phyloP scores from a whole-genome alignment of 1,284 basidiomycete genomes.

The Microbotryomycetes sp. region DNA sequence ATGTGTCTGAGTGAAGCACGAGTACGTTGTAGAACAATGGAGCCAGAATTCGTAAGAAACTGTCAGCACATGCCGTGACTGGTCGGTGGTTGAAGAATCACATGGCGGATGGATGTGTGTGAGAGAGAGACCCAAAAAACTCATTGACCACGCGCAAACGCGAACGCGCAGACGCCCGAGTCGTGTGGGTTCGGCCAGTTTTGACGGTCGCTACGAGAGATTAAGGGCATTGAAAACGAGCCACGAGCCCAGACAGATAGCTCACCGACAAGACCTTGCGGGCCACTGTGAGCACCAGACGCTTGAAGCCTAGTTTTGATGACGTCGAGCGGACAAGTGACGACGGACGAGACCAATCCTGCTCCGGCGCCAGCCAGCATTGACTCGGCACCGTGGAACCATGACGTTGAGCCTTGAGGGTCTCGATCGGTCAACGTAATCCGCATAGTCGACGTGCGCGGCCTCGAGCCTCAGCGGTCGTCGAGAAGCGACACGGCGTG shows the following conservation, averaged over 20 bases:
- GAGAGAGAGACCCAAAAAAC: constrained; percentile 29
- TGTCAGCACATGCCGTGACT: too few relatives aligned
- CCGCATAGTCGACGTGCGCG: too few relatives aligned
- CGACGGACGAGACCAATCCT: constrained; percentile 84
- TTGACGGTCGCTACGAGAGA: neutral
- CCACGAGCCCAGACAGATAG: constrained; percentile 16
- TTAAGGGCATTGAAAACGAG: neutral
- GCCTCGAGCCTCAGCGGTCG: too few relatives aligned
- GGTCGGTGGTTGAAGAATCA: too few relatives aligned
- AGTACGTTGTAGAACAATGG: neutral
- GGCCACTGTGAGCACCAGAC: constrained; percentile 46
- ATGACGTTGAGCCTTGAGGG: constrained; percentile 7
- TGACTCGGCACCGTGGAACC: constrained; percentile 39
- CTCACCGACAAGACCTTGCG: constrained; percentile 63
- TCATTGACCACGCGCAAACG: constrained; percentile 9
- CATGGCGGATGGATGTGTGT: constrained; percentile 34
- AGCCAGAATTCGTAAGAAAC: neutral
- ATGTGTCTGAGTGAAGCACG: constrained; percentile 51
- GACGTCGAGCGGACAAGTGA: constrained; percentile 95
- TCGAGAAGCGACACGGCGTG: too few relatives aligned
- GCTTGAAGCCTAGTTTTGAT: constrained; percentile 96
- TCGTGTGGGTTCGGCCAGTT: too few relatives aligned
- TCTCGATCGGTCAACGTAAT: constrained; percentile 11
- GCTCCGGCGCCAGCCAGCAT: constrained; percentile 52
- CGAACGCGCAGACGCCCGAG: constrained; percentile 2